Evolutionary conservation across 495 filamentous ascomycete species (phyloP), one percentile per base, ranked within the genome.

Genomic region (Aspergillus avenaceus): DNA sequence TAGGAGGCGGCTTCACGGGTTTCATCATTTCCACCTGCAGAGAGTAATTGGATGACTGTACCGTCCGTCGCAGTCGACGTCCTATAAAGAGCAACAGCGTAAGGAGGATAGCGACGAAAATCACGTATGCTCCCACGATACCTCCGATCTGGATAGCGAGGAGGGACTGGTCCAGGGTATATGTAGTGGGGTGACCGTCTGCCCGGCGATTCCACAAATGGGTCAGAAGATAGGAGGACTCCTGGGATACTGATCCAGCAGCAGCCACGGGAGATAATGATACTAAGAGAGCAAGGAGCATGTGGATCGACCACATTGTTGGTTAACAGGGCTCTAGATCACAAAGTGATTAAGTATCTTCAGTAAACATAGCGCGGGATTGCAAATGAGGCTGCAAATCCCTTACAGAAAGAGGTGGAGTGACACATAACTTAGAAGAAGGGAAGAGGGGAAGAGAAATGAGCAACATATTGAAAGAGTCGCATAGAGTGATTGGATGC

Each of bases 61-160:
- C 73, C 26, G 68, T 70, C 43, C 71, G 68, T 53, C 84, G 78
- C 46, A 84, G 70, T 49, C 75, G 78, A 36, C 83, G 71, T 41
- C 84, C 84, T 31, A 87, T 68, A 37, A 81, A 68, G 29, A 95
- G 74, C 5, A 96, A 75, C 36, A 84, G 67, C 24, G 72, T 72
- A 29, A 86, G 80, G 47, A 89, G 77, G 53, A 89, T 58, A 54
- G 86, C 72, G 65, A 91, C 77, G 8, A 82, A 84, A 56, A 90
- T 60, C 50, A 88, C 75, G 78, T 93, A 95, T 49, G 85, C 84
- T 45, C 82, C 88, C 28, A 87, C 81, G 49, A 95, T 88, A 54
- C 82, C 86, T 37, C 84, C 85, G 60, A 93, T 83, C 65, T 93
- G 82, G 22, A 80, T 79, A 13, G 86, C 87, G 8, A 93, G 80